Conservation (phyloP, 108 stramenopile species). For the Cyclotella choctawhatcheeana region DNA sequence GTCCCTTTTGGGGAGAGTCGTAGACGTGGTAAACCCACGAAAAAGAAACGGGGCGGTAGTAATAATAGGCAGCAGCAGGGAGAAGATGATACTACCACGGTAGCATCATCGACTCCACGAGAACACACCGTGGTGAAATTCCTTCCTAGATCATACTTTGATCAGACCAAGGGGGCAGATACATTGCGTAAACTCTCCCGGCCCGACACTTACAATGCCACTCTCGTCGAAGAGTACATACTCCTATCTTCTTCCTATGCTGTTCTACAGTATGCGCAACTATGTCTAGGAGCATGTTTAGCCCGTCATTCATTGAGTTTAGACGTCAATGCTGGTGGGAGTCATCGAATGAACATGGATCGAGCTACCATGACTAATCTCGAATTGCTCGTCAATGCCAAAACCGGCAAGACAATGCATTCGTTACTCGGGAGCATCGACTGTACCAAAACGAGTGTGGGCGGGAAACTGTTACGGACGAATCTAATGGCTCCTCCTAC, state of each 20-base stretch:
- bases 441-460: conserved; percentile 88
- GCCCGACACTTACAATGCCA: conserved; percentile 73
- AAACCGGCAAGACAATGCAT: conserved; percentile 69
- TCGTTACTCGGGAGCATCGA: conserved; percentile 83
- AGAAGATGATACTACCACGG: conserved; percentile 4
- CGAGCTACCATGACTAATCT: conserved; percentile 76
- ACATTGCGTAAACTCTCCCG: conserved; percentile 71
- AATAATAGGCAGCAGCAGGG: not conserved
- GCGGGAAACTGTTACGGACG: conserved; percentile 75
- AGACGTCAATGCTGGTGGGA: conserved; percentile 69
- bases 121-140: conserved; percentile 80
- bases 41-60: not conserved
- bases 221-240: conserved; percentile 86
- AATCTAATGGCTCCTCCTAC: conserved; percentile 89
- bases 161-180: conserved; percentile 89
- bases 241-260: conserved; percentile 81
- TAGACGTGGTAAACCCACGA: too few relatives aligned
- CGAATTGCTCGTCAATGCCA: conserved; percentile 83
- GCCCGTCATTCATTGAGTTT: conserved; percentile 59
- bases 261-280: conserved; percentile 83
- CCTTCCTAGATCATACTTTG: conserved; percentile 83
- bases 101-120: conserved; percentile 16
- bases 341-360: conserved; percentile 87
- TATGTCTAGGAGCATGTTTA: conserved; percentile 69
- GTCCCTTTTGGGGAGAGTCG: conserved; percentile 5